Base-by-base conservation (phyloP, 306 rosid genomes). In the Fragaria vesca region DNA sequence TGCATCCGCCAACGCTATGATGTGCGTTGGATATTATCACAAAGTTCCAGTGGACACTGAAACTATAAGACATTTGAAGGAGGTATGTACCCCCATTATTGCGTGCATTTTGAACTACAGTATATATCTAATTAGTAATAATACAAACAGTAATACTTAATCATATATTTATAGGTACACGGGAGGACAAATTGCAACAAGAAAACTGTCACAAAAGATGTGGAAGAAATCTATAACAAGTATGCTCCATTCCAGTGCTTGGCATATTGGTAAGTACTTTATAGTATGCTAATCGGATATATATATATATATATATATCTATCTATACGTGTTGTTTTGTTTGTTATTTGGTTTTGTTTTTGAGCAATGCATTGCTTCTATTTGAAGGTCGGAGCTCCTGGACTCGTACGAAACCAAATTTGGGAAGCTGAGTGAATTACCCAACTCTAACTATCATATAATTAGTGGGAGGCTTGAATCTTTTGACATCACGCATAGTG, bases 211-310 rank as follows among this genome's bases (percentile, higher is more conserved):
- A 8, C 0, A 0, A 36, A 77, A 69, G 58, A 77, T 21, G 77
- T 62, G 0, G 52, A 62, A 73, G 40, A 52, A 30, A 69, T 84
- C 54, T 84, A 80, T 32, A 73, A 52, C 11, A 73, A 77, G 20
- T 80, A 76, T 61, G 75, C 84, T 17, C 87, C 87, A 50, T 84
- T 73, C 42, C 87, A 84, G 38, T 77, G 80, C 66, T 70, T 84
- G 80, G 84, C 87, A 46, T 84, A 80, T 38, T 80, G 84, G 84
- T 84, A 73, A 8, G 57, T 51, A 17, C 40, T 3, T 36, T 36
- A 36, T 5, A 36, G 4, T 36, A 36, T 36, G 40, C 40, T 36
- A 36, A 36, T 36, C 6, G 6, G 40, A 36, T 36, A 36, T 5
- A 36, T 36, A 51, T 48, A 48, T 13, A 36, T 0, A 38, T 4